Conservation (phyloP, 306 rosid species). For the Vachellia collinsii region DNA sequence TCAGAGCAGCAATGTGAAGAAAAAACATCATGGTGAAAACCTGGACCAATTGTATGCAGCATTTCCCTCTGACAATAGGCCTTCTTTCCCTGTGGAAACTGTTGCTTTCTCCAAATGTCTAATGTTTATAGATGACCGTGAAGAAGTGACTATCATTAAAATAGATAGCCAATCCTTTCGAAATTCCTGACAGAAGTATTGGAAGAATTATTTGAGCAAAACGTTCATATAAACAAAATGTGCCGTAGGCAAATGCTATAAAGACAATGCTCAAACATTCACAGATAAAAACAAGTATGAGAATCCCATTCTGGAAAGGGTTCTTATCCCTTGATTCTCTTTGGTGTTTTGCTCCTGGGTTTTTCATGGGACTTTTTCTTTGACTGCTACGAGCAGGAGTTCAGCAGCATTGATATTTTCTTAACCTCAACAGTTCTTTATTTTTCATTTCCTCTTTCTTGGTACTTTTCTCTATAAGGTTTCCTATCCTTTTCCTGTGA, state of each 20-base stretch:
- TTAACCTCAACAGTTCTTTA: not conserved
- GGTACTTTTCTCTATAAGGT: not conserved
- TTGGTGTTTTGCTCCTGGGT: not conserved
- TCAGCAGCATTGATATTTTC: not conserved
- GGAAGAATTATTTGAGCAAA: not conserved
- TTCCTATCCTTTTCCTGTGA: not conserved
- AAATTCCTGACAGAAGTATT: slow-evolving; percentile 65
- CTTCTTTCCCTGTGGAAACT: slow-evolving; percentile 97
- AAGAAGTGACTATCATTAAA: slow-evolving; percentile 91
- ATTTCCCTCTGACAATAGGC: slow-evolving; percentile 91
- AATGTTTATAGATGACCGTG: slow-evolving; percentile 92
- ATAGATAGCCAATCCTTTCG: slow-evolving; percentile 91
- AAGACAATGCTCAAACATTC: not conserved
- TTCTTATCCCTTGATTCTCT: not conserved
- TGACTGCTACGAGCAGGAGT: not conserved
- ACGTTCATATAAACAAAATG: slow-evolving; percentile 15
- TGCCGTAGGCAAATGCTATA: not conserved
- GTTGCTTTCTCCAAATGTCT: slow-evolving; percentile 99
- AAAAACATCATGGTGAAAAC: slow-evolving; percentile 50
- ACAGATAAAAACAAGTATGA: not conserved
- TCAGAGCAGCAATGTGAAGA: slow-evolving; percentile 13
- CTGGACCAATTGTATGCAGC: slow-evolving; percentile 99
- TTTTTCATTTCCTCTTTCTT: not conserved
- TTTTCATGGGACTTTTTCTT: not conserved
- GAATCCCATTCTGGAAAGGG: not conserved